Base-by-base conservation (phyloP, 768 basidiomycete genomes). In the Heimioporus sp. region DNA sequence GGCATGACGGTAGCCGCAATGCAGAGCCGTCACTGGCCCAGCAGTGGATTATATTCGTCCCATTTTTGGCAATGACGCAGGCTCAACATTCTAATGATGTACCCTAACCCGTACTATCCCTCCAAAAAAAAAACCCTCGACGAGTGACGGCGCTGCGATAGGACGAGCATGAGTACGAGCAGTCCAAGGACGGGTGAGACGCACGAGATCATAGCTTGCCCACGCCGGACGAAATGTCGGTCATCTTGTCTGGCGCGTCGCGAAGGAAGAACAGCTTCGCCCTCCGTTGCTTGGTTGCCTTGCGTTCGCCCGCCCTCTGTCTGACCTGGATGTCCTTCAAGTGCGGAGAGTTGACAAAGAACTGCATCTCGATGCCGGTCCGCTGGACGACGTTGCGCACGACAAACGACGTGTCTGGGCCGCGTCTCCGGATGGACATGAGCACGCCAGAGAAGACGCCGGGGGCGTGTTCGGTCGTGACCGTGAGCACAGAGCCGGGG, bases 301-400 rank as follows among this genome's bases (percentile, higher is more conserved):
- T 71, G 32, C 69, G 65, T n/a, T 59, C 62, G 17, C 72, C 70
- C 50, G 87, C 85, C 58, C 72, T 75, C 70, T 82, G 80, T 53
- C 94, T 73, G 53, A 98, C 74, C 71, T 85, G 85, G 71, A 98
- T 87, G 49, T 88, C 85, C 76, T 90, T 92, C 70, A 98, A 63
- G 65, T 91, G 81, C 28, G 96, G 95, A 46, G 88, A 90, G 63
- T 82, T 84, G 57, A 86, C 83, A 67, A 87, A 93, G 73, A 92
- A 90, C 64, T 87, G 87, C 87, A 92, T 87, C 76, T 98, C 96
- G 36, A 97, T 87, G 12, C 94, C 95, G 12, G 88, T 92, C 56
- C 92, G 80, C 61, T 92, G 88, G 47, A 98, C 80, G 58, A 97
- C 82, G 71, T 98, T 98, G 57, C 96, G 81, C 46, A 98, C 72